Base-by-base conservation (phyloP, 805 yeast species). In the Kodamaea laetipori region DNA sequence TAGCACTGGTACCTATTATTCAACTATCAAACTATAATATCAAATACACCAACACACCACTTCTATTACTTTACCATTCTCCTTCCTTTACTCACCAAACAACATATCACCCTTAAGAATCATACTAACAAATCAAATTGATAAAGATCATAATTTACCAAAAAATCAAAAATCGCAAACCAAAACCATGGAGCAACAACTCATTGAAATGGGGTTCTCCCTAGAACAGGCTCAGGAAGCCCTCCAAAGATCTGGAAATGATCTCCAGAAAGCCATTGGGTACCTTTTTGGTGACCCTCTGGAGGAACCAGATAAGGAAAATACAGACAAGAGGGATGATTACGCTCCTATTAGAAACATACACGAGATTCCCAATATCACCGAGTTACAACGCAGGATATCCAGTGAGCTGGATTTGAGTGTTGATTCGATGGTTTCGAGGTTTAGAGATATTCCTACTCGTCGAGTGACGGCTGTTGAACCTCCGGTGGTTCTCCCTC, bases 161-260 rank as follows among this genome's bases (percentile, higher is more conserved):
- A 11, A n/a, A 26, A 4, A 13, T 4, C 28, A 26, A 26, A 8
- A 16, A 13, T 30, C 18, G 6, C 34, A 30, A 30, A 30, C 17
- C 32, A 30, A 30, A 30, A 30, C 28, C 11, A 42, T 26, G 31
- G 17, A 23, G 30, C 34, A 37, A 27, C 57, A 54, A 47, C 56
- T 63, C 39, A 51, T 55, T 28, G 60, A 64, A 30, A 70, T 72
- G 74, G 77, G 76, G 28, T 66, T 71, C 57, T 42, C 63, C 37
- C 55, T 51, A 18, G 71, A 63, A 16, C 63, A 67, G 44, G 67
- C 76, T 3, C 44, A 48, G 5, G 61, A 58, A 13, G 81, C 81
- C 0, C 56, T 71, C 37, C 41, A 57, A 34, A 11, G 42, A 18
- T 39, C 64, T 9, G 52, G 58, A 43, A 63, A 66, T 38, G 57